Conservation (phyloP, 768 basidiomycete genomes). For the Tulasnella sp. region DNA sequence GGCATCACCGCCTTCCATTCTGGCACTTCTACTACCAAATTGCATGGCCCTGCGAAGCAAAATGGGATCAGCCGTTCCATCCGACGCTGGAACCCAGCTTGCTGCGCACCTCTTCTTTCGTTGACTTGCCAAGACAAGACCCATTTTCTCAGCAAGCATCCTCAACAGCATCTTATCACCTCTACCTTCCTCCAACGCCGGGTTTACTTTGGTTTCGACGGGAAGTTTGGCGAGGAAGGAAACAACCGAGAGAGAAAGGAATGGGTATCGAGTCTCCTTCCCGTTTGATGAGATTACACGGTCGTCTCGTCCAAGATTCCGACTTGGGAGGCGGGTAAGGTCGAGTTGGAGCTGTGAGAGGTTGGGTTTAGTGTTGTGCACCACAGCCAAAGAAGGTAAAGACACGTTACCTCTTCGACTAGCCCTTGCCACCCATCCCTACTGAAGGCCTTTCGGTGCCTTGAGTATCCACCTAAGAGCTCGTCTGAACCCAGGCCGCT, state of each 20-base stretch:
- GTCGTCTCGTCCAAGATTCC: slow-evolving; percentile 94
- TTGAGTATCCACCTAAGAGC: slow-evolving; percentile 86
- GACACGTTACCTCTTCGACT: slow-evolving; percentile 63
- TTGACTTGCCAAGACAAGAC: slow-evolving; percentile 64
- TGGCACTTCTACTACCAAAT: slow-evolving; percentile 84
- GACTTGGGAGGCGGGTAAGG: slow-evolving; percentile 75
- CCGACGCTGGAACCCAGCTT: background rate
- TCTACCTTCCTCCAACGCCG: slow-evolving; percentile 61
- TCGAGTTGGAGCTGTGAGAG: slow-evolving; percentile 74
- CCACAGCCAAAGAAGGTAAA: background rate
- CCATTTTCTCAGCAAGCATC: slow-evolving; percentile 64
- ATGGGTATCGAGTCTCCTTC: slow-evolving; percentile 89
- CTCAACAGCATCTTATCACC: slow-evolving; percentile 90
- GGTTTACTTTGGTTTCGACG: slow-evolving; percentile 78
- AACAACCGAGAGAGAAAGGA: slow-evolving; percentile 75
- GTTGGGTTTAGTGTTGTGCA: background rate
- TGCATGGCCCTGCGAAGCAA: slow-evolving; percentile 66
- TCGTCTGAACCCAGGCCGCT: slow-evolving; percentile 96
- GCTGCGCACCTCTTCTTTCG: slow-evolving; percentile 61
- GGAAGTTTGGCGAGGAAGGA: slow-evolving; percentile 73
- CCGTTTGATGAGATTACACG: slow-evolving; percentile 87
- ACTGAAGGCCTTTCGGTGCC: slow-evolving; percentile 75
- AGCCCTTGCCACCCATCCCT: slow-evolving; percentile 68
- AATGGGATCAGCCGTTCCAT: background rate
- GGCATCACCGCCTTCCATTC: slow-evolving; percentile 60